Evolutionary conservation across 768 basidiomycete genomes (phyloP).

Genomic region (Rhodotorula toruloides): DNA sequence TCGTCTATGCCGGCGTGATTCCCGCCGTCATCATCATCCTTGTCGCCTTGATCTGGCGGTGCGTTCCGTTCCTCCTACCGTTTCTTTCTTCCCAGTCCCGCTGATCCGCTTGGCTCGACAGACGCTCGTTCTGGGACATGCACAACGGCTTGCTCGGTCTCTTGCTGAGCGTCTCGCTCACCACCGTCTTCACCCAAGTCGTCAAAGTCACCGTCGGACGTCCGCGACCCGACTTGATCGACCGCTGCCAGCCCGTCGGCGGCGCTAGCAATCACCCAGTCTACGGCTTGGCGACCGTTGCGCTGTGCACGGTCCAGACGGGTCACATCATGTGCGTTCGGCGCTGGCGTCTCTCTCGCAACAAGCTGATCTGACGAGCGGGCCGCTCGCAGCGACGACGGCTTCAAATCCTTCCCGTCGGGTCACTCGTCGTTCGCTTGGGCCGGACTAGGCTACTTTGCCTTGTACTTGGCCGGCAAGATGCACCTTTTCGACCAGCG

Average conservation of each 20-base stretch:
- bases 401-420: conserved; percentile 35
- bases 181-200: conserved; percentile 68
- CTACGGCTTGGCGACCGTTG: conserved; percentile 64
- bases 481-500: conserved; percentile 77
- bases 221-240: conserved; percentile 62
- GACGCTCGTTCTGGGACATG: conserved; percentile 81
- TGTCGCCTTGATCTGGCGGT: conserved; percentile 67
- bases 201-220: conserved; percentile 62
- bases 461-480: conserved; percentile 86
- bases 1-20: conserved; percentile 47
- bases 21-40: conserved; percentile 66
- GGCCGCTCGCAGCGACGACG: conserved; percentile 14
- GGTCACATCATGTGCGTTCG: neutral
- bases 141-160: conserved; percentile 65
- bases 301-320: conserved; percentile 61
- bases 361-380: neutral
- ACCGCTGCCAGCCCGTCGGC: conserved; percentile 18
- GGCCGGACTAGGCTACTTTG: conserved; percentile 82
- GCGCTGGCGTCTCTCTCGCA: neutral
- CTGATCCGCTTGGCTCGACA: no score
- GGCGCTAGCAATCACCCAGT: conserved; percentile 61
- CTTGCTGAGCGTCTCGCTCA: conserved; percentile 67
- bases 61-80: no score
- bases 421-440: conserved; percentile 59
- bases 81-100: no score